Base-by-base conservation (phyloP, 805 yeast species). In the Candida xyloterini region DNA sequence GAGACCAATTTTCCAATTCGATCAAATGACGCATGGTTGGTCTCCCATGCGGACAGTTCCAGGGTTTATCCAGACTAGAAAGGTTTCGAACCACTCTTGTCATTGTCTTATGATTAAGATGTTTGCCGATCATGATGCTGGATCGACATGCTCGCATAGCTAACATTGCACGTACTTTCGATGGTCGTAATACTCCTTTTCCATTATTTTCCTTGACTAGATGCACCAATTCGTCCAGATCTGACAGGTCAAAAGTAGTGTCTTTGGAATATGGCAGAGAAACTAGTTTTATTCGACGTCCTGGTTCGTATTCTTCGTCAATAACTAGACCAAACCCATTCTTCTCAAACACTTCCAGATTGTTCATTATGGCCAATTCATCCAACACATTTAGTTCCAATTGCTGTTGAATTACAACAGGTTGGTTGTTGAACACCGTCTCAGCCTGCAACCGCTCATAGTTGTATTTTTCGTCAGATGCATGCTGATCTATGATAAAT, bases 31-130 rank as follows among this genome's bases (percentile, higher is more conserved):
- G 73, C 84, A 93, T 79, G 1, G 99, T 93, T 0, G 99, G 99
- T 47, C 99, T 68, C 0, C 99, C 99, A 63, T 93, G 99, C 0
- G 99, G 99, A 55, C 89, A 80, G 52, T 82, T 84, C 99, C 99
- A 93, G 0, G 99, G 99, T 56, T 87, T 86, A 46, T 88, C 90
- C 27, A 93, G 67, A 0, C 60, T 66, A 10, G 91, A 77, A 37
- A 93, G 65, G 53, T 88, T 74, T 22, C 65, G 57, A 5, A 93
- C 90, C 2, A 93, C 78, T 27, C 55, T 65, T 2, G 61, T 57
- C 99, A 93, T 93, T 7, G 78, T 73, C 7, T 59, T 67, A 22
- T 39, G 48, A 7, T 68, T 71, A 31, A 93, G 67, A 4, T 82
- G 75, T 48, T 74, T 81, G 0, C 99, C 99, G 33, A 93, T 80